Evolutionary conservation across 2,329 filamentous ascomycete species (phyloP), one percentile per base, ranked within the genome.

Genomic region (Phialocephala sp.): DNA sequence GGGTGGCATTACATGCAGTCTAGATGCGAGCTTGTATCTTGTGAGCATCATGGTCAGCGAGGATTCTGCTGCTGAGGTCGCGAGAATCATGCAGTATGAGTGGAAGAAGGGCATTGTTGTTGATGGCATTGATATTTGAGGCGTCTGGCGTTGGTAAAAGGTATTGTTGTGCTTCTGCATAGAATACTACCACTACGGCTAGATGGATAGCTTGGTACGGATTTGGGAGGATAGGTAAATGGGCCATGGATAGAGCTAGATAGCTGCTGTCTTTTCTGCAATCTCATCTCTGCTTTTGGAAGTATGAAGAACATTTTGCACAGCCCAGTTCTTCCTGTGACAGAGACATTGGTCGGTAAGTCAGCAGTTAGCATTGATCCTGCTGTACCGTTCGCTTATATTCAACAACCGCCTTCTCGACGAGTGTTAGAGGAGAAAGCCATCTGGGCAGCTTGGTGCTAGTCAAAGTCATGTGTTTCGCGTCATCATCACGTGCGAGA

Each of bases 71-170:
- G 85, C 88, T 65, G 91, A 94, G 80, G 89, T 92, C 71, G 89
- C 91, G 75, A 86, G 89, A 69, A 73, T 86, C 71, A 88, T 95
- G 84, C 91, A 94, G 81, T 91, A 94, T 83, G 87, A 85, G 75
- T 97, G 93, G 93, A 86, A 87, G 78, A 94, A 94, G 88, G 92
- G 92, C 72, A 83, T 91, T 77, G 91, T 93, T 72, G 90, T 94
- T 72, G 91, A 94, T 77, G 91, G 91, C 69, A 88, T 94, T 77
- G 92, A 95, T 80, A 91, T 95, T 78, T 94, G 87, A 64, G 65
- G 62, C 62, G 65, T 67, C 39, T 47, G 65, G 65, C 59, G 62
- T 60, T 59, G 45, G 32, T 41, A 37, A 55, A 54, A 55, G 45
- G 57, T 60, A 55, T 45, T n/a, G 36, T 39, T 57, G 62, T 64